Conservation (phyloP, 441 rosid species). For the Metrosideros polymorpha region DNA sequence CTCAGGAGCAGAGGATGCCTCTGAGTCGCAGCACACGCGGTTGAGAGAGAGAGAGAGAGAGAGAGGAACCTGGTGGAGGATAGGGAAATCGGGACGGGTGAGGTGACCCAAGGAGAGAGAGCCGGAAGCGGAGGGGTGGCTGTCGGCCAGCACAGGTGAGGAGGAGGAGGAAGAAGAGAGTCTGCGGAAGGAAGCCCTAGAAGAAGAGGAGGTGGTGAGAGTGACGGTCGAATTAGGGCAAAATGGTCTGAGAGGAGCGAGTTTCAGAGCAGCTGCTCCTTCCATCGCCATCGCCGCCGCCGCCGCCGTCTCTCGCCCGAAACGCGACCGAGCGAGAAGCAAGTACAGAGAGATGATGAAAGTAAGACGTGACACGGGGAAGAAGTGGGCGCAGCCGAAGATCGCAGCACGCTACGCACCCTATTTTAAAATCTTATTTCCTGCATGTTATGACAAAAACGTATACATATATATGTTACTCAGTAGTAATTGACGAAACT, state of each 20-base stretch:
- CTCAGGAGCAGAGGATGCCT: background rate
- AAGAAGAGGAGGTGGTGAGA: conserved; percentile 9
- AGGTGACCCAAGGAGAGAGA: conserved; percentile 61
- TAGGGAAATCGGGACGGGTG: conserved; percentile 73
- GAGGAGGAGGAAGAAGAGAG: conserved; percentile 21
- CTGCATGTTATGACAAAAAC: no score
- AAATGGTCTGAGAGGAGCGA: conserved; percentile 37
- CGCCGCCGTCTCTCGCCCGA: background rate
- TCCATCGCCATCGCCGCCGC: conserved; percentile 24
- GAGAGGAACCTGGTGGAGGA: conserved; percentile 71
- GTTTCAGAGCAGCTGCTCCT: conserved; percentile 40
- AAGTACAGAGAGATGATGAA: background rate
- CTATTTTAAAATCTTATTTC: no score
- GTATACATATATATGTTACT: background rate
- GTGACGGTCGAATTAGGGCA: conserved; percentile 17
- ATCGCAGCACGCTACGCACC: background rate
- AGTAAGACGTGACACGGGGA: background rate
- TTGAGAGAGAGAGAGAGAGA: background rate
- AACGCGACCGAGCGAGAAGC: background rate
- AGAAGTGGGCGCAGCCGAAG: background rate
- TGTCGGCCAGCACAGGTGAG: conserved; percentile 5
- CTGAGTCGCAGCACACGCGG: background rate
- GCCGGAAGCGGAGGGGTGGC: conserved; percentile 7
- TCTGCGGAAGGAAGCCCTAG: conserved; percentile 14
- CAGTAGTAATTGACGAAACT: background rate